Evolutionary conservation across 2,329 filamentous ascomycete species (phyloP).

Genomic region (Colletotrichum agaves): DNA sequence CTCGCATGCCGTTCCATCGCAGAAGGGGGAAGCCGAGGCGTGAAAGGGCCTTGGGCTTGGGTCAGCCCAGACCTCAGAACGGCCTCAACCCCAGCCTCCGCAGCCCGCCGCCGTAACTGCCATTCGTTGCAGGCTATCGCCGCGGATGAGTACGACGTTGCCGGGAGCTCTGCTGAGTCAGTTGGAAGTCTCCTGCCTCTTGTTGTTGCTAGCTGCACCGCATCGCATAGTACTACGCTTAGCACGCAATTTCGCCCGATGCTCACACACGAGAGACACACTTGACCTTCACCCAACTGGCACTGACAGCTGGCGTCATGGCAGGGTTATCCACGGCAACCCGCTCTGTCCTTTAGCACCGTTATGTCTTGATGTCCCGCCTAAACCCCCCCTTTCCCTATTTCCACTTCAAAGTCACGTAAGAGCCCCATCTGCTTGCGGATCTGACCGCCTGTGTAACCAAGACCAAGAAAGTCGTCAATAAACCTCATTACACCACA

Average conservation of each 20-base stretch:
- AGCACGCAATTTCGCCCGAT: constrained; percentile 12
- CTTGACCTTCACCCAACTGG: neutral
- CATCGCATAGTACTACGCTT: neutral
- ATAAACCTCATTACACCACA: neutral
- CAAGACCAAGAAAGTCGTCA: constrained; percentile 3
- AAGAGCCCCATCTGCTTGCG: neutral
- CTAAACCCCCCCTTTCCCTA: neutral
- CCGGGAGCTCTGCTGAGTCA: neutral
- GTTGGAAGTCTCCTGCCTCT: neutral
- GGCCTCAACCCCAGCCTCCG: constrained; percentile 1
- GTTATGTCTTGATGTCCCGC: constrained; percentile 3
- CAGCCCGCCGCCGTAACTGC: neutral
- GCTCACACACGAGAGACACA: neutral
- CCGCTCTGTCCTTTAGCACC: neutral
- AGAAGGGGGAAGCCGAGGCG: constrained; percentile 4
- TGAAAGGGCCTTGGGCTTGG: neutral
- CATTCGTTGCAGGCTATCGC: neutral
- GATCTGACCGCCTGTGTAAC: constrained; percentile 1
- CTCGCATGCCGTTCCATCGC: neutral
- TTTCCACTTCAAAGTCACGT: neutral
- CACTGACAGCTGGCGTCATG: constrained; percentile 5
- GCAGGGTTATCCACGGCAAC: constrained; percentile 1
- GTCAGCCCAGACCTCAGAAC: constrained; percentile 15
- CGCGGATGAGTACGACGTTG: neutral
- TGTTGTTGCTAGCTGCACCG: neutral